Percentiles rank a stretch among this genome's conserved stretches.
phyloP scores from a whole-genome alignment of 331 rosid species.

The Pyrus hybrid region DNA sequence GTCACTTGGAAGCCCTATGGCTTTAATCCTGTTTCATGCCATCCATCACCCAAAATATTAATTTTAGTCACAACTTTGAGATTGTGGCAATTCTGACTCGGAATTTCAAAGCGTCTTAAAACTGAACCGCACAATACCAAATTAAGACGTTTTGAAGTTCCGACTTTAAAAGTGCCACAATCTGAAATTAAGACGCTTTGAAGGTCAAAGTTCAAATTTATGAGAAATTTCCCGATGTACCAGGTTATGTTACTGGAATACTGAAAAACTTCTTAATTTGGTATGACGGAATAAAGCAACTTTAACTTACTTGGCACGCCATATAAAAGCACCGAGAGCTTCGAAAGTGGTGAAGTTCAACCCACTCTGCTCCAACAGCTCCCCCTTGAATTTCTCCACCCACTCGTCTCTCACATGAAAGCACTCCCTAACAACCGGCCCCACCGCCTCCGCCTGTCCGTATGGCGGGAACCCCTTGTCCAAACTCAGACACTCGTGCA shows the following conservation, averaged over 20 bases:
- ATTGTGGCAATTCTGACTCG: background rate
- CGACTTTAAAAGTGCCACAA: no score
- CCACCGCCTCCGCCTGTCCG: slow-evolving; percentile 23
- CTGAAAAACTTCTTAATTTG: no score
- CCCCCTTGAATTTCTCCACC: slow-evolving; percentile 38
- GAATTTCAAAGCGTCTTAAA: no score
- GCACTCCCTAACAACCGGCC: slow-evolving; percentile 39
- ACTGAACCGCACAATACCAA: no score
- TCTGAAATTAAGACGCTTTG: no score
- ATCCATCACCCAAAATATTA: background rate
- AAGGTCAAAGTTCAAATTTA: background rate
- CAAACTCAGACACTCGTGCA: slow-evolving; percentile 38
- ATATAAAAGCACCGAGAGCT: slow-evolving; percentile 76
- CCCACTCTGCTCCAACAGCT: slow-evolving; percentile 41
- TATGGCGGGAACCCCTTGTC: slow-evolving; percentile 39
- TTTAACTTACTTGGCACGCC: slow-evolving; percentile 69
- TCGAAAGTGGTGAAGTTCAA: slow-evolving; percentile 72
- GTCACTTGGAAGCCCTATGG: slow-evolving; percentile 23
- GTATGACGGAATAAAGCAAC: background rate
- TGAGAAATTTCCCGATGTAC: no score
- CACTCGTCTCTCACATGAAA: slow-evolving; percentile 50
- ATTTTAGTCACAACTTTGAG: background rate
- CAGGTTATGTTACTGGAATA: no score
- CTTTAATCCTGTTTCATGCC: slow-evolving; percentile 39
- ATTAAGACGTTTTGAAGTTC: no score